These are phyloP conservation scores for Plenodomus tracheiphilus DNA, from an alignment of 2,329 filamentous ascomycete genomes.

Conservation along the genomic window DNA sequence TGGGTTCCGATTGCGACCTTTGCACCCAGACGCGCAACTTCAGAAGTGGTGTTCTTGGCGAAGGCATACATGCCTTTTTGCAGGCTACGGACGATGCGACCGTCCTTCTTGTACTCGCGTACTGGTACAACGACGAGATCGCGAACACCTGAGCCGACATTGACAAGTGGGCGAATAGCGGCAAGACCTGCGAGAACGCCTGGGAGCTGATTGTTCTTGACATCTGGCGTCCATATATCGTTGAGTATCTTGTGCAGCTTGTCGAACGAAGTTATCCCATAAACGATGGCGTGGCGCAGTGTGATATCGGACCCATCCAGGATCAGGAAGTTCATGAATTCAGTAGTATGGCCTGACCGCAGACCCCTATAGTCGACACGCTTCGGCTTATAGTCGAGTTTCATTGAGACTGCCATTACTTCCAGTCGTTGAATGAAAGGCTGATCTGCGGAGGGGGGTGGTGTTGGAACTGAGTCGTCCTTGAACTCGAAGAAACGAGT, in stretches of 20 bases:
- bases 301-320: conserved; percentile 87
- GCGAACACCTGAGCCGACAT: conserved; percentile 83
- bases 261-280: conserved; percentile 89
- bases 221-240: conserved; percentile 94
- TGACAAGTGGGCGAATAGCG: conserved; percentile 86
- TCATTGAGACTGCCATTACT: conserved; percentile 79
- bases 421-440: conserved; percentile 91
- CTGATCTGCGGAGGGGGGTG: conserved; percentile 63
- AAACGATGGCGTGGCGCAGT: conserved; percentile 86
- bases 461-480: conserved; percentile 65
- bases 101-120: conserved; percentile 91
- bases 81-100: conserved; percentile 86
- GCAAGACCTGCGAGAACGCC: conserved; percentile 86
- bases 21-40: conserved; percentile 90
- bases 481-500: conserved; percentile 98
- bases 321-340: conserved; percentile 98
- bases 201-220: conserved; percentile 85
- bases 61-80: conserved; percentile 89
- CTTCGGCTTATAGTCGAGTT: conserved; percentile 96
- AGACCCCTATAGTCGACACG: conserved; percentile 94
- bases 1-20: conserved; percentile 95
- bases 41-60: conserved; percentile 88
- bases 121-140: conserved; percentile 89
- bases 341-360: conserved; percentile 88
- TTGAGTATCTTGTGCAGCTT: conserved; percentile 87